Base-by-base conservation (phyloP, 2,329 filamentous ascomycete species). In the Tolypocladium ophioglossoides region DNA sequence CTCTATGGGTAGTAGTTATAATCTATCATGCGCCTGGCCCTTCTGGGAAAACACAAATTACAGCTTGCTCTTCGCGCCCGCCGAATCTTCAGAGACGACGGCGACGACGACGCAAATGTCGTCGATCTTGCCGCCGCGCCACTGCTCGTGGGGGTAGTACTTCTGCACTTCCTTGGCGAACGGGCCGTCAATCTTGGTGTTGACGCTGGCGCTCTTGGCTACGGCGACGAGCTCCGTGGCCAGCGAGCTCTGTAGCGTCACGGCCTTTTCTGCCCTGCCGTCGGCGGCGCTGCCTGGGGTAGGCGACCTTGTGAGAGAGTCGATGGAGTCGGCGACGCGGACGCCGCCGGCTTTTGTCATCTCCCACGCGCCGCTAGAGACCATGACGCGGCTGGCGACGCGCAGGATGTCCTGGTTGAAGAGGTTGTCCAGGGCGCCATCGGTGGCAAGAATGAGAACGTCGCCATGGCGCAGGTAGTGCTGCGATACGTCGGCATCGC, bases 341-440 rank as follows among this genome's bases (percentile, higher is more conserved):
- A 88, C 82, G 4, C 84, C 84, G 8, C 77, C 75, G 4, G 80
- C 71, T 0, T 72, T 73, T 1, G 80, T 80, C 61, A 78, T 77
- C 22, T 80, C 74, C 91, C 91, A 96, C 0, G 89, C 91, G 4
- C 86, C 86, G 4, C 78, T 75, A 16, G 78, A 74, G 37, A 84
- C 76, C 90, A 99, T 95, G 32, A 84, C 77, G 50, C 79, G 78
- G 60, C 86, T 92, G 30, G 92, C 84, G 52, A 95, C 83, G 56
- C 84, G 82, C 14, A 99, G 78, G 34, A 95, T 86, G 61, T 99
- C 91, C 65, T 95, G 88, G 63, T 91, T 87, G 65, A 89, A 94
- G 35, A 99, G 77, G 63, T 99, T 99, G 69, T 99, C 94, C 80
- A 94, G 94, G 5, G 97, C 87, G 4, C 94, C 94, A 69, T 99